phyloP scores from a whole-genome alignment of 306 rosid genomes.

The Rubus idaeus region DNA sequence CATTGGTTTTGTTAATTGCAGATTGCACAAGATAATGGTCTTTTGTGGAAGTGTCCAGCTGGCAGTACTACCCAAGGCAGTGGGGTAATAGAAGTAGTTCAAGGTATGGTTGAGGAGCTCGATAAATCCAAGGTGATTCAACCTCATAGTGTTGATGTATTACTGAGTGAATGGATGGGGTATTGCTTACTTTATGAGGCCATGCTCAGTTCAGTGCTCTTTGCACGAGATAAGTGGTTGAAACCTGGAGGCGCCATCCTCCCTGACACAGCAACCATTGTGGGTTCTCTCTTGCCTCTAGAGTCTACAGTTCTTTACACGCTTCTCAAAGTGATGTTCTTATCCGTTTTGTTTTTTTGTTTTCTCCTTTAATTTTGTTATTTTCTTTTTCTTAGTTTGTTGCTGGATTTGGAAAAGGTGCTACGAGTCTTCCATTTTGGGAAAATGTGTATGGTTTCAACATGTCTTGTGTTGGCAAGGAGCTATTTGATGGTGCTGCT shows the following conservation, averaged over 20 bases:
- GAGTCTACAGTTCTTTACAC: background rate
- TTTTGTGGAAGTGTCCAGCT: conserved; percentile 37
- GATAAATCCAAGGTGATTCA: conserved; percentile 56
- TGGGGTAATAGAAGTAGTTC: conserved; percentile 75
- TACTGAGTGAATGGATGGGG: conserved; percentile 98
- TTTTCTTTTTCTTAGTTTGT: conserved; percentile 54
- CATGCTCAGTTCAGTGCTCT: conserved; percentile 90
- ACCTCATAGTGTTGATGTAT: conserved; percentile 81
- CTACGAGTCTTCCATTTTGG: conserved; percentile 95
- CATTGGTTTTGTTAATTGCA: conserved; percentile 34
- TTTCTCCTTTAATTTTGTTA: background rate
- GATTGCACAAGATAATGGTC: conserved; percentile 76
- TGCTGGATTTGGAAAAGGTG: conserved; percentile 93
- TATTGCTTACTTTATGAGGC: conserved; percentile 92
- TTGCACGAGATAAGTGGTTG: conserved; percentile 88
- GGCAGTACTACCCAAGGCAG: conserved; percentile 32
- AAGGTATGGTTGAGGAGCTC: conserved; percentile 80
- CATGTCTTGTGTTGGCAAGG: conserved; percentile 86
- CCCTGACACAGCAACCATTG: conserved; percentile 92
- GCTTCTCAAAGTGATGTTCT: background rate
- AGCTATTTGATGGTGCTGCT: conserved; percentile 71
- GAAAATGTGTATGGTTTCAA: conserved; percentile 72
- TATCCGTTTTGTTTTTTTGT: background rate
- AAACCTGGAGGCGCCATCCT: conserved; percentile 95
- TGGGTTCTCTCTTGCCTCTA: conserved; percentile 37